phyloP scores from a whole-genome alignment of 805 yeast genomes.

The Candida loeiensis region DNA sequence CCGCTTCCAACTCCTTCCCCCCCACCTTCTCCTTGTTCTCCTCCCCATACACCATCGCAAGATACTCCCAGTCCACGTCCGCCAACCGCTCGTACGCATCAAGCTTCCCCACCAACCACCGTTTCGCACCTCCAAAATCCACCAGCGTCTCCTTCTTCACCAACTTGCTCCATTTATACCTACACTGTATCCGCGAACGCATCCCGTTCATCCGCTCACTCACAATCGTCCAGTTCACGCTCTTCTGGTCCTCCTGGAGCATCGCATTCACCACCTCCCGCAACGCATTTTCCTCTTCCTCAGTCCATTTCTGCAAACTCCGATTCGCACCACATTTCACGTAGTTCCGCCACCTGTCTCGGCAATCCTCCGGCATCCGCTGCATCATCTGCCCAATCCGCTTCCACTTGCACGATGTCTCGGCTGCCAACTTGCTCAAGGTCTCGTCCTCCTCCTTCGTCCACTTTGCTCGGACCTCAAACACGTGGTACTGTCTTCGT shows the following conservation, averaged over 20 bases:
- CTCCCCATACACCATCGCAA: constrained; percentile 27
- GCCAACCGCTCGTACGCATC: constrained; percentile 24
- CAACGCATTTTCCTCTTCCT: constrained; percentile 64
- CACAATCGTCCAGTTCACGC: constrained; percentile 87
- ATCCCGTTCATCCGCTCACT: constrained; percentile 87
- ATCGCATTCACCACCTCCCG: constrained; percentile 52
- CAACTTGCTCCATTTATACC: constrained; percentile 91
- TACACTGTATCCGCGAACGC: constrained; percentile 88
- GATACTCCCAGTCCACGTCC: constrained; percentile 34
- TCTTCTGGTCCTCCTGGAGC: constrained; percentile 20
- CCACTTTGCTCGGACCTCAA: constrained; percentile 89
- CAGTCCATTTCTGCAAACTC: constrained; percentile 75
- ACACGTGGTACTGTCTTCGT: constrained; percentile 82
- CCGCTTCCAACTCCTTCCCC: constrained; percentile 56
- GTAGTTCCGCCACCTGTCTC: constrained; percentile 95
- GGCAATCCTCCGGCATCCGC: constrained; percentile 96
- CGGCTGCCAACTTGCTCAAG: constrained; percentile 58
- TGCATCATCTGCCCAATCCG: constrained; percentile 73
- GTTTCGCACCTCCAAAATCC: constrained; percentile 33
- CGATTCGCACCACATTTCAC: constrained; percentile 85
- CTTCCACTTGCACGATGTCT: constrained; percentile 85
- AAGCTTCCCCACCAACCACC: constrained; percentile 36
- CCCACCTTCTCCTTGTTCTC: constrained; percentile 44
- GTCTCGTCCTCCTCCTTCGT: constrained; percentile 72
- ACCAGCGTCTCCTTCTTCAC: constrained; percentile 50